A percentile compares a stretch with the other conserved stretches of the same genome.
phyloP scores from a whole-genome alignment of 164 flowering plant genomes.

The Nymphaea thermarum region DNA sequence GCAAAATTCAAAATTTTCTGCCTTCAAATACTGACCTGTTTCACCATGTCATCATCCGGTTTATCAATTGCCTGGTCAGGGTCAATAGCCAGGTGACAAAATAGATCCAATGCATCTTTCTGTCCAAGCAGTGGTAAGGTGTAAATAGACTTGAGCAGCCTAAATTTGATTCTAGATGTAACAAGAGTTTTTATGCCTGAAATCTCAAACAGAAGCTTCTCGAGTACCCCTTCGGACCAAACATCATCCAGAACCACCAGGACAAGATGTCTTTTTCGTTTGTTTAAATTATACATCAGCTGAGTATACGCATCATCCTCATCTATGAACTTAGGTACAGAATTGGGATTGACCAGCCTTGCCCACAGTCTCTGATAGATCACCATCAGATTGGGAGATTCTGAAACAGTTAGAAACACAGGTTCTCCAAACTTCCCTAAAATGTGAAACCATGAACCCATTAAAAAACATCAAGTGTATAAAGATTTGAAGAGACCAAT shows the following conservation, averaged over 20 bases:
- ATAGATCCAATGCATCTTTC: slow-evolving; percentile 4
- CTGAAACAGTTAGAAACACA: too few relatives aligned
- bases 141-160: slow-evolving; percentile 8
- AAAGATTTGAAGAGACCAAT: too few relatives aligned
- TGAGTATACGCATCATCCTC: too few relatives aligned
- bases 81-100: neutral
- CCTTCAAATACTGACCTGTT: neutral
- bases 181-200: slow-evolving; percentile 70
- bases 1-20: too few relatives aligned
- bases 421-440: too few relatives aligned
- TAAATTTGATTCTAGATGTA: slow-evolving; percentile 29
- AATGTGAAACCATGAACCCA: too few relatives aligned
- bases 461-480: too few relatives aligned
- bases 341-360: too few relatives aligned
- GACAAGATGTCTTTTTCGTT: too few relatives aligned
- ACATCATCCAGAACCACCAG: slow-evolving; percentile 71
- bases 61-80: neutral
- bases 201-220: slow-evolving; percentile 30
- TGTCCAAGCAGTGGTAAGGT: slow-evolving; percentile 46
- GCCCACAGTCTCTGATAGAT: too few relatives aligned
- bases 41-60: neutral
- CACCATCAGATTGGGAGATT: too few relatives aligned
- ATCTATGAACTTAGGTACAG: neutral
- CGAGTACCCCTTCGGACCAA: slow-evolving; percentile 32
- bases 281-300: too few relatives aligned